A percentile compares a stretch with the other conserved stretches of the same genome.
phyloP scores from a whole-genome alignment of 2,329 filamentous ascomycete genomes.

The Ophidiomyces ophidiicola region DNA sequence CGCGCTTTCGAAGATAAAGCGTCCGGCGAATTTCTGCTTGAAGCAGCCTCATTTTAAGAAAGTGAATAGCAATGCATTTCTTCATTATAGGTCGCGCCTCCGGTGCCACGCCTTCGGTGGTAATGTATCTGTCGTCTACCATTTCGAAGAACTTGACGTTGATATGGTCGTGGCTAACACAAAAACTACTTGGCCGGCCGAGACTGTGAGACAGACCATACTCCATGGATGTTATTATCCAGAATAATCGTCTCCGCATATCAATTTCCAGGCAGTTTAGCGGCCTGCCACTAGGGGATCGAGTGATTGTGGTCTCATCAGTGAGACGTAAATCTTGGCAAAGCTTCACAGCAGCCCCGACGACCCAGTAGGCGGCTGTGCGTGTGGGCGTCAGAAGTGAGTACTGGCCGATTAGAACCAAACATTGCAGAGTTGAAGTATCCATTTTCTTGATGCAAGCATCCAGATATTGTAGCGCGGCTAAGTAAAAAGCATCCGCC shows the following conservation, averaged over 20 bases:
- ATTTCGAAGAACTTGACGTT: conserved; percentile 76
- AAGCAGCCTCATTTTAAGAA: conserved; percentile 77
- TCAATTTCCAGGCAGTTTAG: conserved; percentile 68
- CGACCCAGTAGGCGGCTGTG: conserved; percentile 84
- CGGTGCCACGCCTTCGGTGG: conserved; percentile 57
- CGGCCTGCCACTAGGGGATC: conserved; percentile 46
- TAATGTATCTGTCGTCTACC: conserved; percentile 74
- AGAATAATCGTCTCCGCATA: conserved; percentile 76
- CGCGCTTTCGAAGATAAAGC: conserved; percentile 71
- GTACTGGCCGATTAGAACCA: conserved; percentile 77
- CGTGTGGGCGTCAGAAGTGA: conserved; percentile 84
- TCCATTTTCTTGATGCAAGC: conserved; percentile 78
- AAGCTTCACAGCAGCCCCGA: conserved; percentile 75
- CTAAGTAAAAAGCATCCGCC: conserved; percentile 88
- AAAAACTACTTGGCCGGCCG: conserved; percentile 75
- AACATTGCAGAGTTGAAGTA: conserved; percentile 77
- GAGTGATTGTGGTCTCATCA: conserved; percentile 75
- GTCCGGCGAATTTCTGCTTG: conserved; percentile 79
- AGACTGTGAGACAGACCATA: conserved; percentile 76
- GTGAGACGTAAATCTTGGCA: conserved; percentile 79
- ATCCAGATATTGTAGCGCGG: conserved; percentile 74
- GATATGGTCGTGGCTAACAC: conserved; percentile 67
- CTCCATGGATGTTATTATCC: conserved; percentile 82
- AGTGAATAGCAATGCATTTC: conserved; percentile 83
- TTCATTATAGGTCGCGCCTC: conserved; percentile 60